Percentiles rank a stretch among this genome's conserved stretches.
These are phyloP conservation scores for Phoma herbarum DNA, from an alignment of 2,329 filamentous ascomycete genomes.

Conservation along the genomic window DNA sequence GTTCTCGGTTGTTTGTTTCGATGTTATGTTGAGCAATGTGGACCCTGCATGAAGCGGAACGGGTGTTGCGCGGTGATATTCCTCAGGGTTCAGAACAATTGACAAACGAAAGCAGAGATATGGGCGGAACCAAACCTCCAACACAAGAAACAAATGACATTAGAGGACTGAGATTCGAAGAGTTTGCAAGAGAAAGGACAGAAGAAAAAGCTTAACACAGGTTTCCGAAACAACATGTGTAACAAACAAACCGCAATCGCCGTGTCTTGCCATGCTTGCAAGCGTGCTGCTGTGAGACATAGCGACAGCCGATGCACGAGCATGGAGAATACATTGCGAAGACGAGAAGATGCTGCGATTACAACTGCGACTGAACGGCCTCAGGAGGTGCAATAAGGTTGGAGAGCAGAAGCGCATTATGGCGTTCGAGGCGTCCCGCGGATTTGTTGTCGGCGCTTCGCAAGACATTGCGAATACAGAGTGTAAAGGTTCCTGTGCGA, in stretches of 20 bases:
- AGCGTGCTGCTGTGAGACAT: slow-evolving; percentile 35
- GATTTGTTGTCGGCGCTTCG: not conserved
- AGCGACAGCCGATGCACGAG: slow-evolving; percentile 28
- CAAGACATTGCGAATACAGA: not conserved
- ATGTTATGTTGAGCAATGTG: slow-evolving; percentile 17
- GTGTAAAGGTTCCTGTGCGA: not conserved
- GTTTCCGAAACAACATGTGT: slow-evolving; percentile 35
- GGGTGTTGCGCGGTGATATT: slow-evolving; percentile 7
- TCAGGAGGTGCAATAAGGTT: not conserved
- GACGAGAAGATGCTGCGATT: not conserved
- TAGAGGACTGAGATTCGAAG: not conserved
- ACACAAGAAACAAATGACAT: not conserved
- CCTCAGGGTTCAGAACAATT: not conserved
- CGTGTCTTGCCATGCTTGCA: slow-evolving; percentile 19
- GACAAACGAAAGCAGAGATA: slow-evolving; percentile 1
- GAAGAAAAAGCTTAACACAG: slow-evolving; percentile 16
- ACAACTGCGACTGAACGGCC: too few relatives aligned
- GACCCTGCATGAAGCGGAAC: slow-evolving; percentile 10
- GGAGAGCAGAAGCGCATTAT: not conserved
- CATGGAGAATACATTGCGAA: not conserved
- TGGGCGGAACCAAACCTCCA: not conserved
- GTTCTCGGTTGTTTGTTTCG: slow-evolving; percentile 7
- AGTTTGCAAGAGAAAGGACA: slow-evolving; percentile 2
- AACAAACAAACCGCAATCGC: slow-evolving; percentile 34
- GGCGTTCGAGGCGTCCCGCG: not conserved